Base-by-base conservation (phyloP, 2,329 filamentous ascomycete species). In the Sphaerulina musiva region DNA sequence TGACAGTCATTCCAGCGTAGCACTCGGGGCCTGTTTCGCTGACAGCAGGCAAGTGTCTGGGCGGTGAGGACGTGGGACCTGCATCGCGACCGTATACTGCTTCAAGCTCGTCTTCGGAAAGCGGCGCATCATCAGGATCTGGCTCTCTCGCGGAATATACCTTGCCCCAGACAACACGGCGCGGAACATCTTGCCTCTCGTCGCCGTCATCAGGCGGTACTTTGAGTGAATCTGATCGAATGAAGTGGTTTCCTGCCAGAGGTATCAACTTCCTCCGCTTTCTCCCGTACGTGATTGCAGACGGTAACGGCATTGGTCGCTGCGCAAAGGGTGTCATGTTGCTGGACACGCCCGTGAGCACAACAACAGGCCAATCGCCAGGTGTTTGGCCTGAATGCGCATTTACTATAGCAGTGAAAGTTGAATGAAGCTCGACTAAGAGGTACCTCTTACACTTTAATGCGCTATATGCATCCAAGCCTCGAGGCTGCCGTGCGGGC, bases 21-120 rank as follows among this genome's bases (percentile, higher is more conserved):
- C 8, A 17, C 20, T 44, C 12, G 12, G 17, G 0, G 36, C 6
- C 14, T 5, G 9, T 40, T 9, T 17, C 7, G 12, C 36, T 31
- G 20, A 31, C 34, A 8, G 23, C 10, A 6, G n/a, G 26, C 40
- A n/a, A 20, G 4, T 8, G 38, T 36, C 32, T 17, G 7, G 48
- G 36, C 10, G 53, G 26, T n/a, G 59, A 54, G 2, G 42, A 38
- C n/a, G 48, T 49, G 20, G 57, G 55, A n/a, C 46, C 54, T 26
- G 50, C 59, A 46, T 55, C 46, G 29, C 17, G 38, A 9, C 58
- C 56, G 43, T 59, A 62, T 0, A 60, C 54, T 9, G 58, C 52
- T 7, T 59, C 57, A 34, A 62, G 54, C 20, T 60, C 55, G 20
- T 59, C 62, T 54, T 67, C 65, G 10, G 65, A 69, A 10, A 69